A percentile compares a stretch with the other conserved stretches of the same genome.
phyloP scores from a whole-genome alignment of 1,284 basidiomycete species.

The Tremellales sp. region DNA sequence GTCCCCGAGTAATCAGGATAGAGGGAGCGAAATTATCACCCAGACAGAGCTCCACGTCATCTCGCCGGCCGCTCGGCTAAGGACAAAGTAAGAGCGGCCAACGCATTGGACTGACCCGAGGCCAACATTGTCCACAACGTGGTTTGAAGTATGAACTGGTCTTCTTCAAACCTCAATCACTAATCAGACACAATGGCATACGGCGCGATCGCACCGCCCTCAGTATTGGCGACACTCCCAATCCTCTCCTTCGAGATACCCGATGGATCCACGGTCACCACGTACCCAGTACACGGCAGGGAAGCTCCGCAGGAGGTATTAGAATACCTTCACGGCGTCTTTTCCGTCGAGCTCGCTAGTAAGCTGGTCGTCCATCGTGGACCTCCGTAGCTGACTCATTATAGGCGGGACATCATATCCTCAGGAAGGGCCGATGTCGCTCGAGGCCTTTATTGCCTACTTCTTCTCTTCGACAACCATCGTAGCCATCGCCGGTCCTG shows the following conservation, averaged over 20 bases:
- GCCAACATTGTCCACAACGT: no score
- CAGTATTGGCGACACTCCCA: conserved; percentile 38
- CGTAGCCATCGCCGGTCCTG: conserved; percentile 56
- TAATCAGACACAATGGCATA: conserved; percentile 53
- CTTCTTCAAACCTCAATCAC: no score
- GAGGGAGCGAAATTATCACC: no score
- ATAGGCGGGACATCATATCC: conserved; percentile 71
- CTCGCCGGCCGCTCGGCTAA: no score
- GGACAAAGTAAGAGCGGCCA: no score
- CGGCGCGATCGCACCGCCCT: conserved; percentile 49
- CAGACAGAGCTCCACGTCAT: no score
- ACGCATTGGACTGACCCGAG: no score
- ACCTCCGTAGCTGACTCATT: background rate
- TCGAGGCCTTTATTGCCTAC: conserved; percentile 57
- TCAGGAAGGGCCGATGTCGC: conserved; percentile 62
- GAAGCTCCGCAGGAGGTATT: conserved; percentile 57
- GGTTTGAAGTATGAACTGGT: no score
- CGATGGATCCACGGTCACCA: conserved; percentile 43
- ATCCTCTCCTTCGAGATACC: conserved; percentile 40
- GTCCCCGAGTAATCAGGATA: no score
- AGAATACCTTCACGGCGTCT: conserved; percentile 60
- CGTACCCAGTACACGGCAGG: conserved; percentile 63
- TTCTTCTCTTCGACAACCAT: conserved; percentile 76
- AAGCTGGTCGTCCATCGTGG: conserved; percentile 3
- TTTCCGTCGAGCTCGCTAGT: conserved; percentile 68